Percentiles rank a stretch among this genome's conserved stretches.
These are phyloP conservation scores for Botrytis squamosa DNA, from an alignment of 2,329 filamentous ascomycete genomes.

Conservation along the genomic window DNA sequence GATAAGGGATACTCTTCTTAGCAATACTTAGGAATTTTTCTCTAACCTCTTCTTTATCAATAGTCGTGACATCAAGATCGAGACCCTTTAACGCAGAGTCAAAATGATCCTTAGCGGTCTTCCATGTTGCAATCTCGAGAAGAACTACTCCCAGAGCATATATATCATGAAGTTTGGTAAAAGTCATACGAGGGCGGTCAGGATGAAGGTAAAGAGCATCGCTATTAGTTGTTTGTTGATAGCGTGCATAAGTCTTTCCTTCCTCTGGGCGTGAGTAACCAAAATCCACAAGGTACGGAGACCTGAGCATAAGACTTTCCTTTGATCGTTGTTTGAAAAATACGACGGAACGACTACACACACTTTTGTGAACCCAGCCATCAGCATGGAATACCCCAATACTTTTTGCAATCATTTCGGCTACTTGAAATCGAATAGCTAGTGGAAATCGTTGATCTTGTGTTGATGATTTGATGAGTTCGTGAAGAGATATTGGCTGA, in stretches of 20 bases:
- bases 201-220: neutral
- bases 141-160: neutral
- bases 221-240: neutral
- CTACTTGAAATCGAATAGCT: neutral
- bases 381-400: neutral
- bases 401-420: neutral
- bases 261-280: neutral
- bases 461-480: too few species aligned
- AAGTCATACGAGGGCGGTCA: neutral
- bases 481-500: too few species aligned
- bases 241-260: neutral
- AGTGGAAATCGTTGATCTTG: neutral
- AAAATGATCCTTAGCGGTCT: neutral
- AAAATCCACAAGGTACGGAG: neutral
- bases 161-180: neutral
- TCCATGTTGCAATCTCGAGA: neutral
- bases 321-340: neutral
- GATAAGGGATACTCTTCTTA: neutral
- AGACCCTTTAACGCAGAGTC: neutral
- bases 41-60: neutral
- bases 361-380: neutral
- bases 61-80: neutral
- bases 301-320: neutral
- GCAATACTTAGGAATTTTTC: neutral
- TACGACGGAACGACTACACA: neutral